Base-by-base conservation (phyloP, 352 stramenopile genomes). In the Phytophthora idaei region DNA sequence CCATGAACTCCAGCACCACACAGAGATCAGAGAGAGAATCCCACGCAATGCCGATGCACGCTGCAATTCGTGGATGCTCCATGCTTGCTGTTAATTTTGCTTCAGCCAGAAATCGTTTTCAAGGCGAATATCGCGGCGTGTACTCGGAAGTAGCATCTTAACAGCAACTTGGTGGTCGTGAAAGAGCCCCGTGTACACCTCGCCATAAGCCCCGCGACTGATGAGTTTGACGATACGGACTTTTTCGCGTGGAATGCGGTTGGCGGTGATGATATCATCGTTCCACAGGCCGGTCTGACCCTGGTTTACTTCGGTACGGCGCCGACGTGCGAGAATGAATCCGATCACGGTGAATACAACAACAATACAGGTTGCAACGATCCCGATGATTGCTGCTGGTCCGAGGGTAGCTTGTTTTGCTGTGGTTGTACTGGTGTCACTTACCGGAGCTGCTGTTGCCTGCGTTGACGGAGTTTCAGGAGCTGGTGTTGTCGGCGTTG, bases 71-170 rank as follows among this genome's bases (percentile, higher is more conserved):
- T 7, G 47, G 46, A 11, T 64, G 57, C 0, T 64, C 57, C 57
- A 58, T 58, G 1, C 7, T 46, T 17, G 57, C 37, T 25, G 47
- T 64, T 2, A 58, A 5, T 41, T 37, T 64, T 3, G 57, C 57
- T 51, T 64, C 46, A 3, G 36, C 12, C 17, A 64, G 17, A 47
- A 64, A 4, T 51, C 47, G 17, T 58, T 64, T 9, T 52, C 47
- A 29, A 58, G 37, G 34, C 51, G 32, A 4, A 58, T 57, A 6
- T 64, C 57, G 2, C 57, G 57, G 12, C 47, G 57, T 31, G 36
- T 58, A 29, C 48, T 65, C 2, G 48, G 58, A 14, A 60, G 58
- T 25, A 66, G 29, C 58, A 60, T 66, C 31, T 66, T 60, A 8
- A 66, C 28, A 21, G 58, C 48, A 15, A 66, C 49, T 10, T 28